phyloP scores from a whole-genome alignment of 441 rosid genomes.

The Geranium incanum region DNA sequence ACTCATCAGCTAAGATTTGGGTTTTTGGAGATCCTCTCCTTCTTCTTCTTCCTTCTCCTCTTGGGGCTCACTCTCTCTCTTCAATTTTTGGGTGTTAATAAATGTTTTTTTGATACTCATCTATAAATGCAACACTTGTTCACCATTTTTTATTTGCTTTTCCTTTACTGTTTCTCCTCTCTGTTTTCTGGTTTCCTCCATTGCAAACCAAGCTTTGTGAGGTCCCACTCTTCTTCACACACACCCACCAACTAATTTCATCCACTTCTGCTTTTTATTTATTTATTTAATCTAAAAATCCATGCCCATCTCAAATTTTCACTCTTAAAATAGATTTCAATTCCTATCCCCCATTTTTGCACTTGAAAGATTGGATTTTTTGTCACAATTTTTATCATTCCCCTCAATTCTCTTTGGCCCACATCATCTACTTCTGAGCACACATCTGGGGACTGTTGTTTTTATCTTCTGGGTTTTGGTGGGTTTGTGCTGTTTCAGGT shows the following conservation, averaged over 20 bases:
- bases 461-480: slow-evolving; percentile 25
- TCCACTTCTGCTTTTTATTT: slow-evolving; percentile 27
- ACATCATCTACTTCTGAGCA: slow-evolving; percentile 33
- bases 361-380: slow-evolving; percentile 31
- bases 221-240: slow-evolving; percentile 20
- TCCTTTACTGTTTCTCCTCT: slow-evolving; percentile 36
- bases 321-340: background rate
- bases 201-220: slow-evolving; percentile 64
- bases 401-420: slow-evolving; percentile 23
- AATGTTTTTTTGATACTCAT: slow-evolving; percentile 12
- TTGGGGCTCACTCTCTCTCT: slow-evolving; percentile 7
- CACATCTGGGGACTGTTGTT: slow-evolving; percentile 24
- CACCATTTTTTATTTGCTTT: slow-evolving; percentile 36
- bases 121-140: slow-evolving; percentile 37
- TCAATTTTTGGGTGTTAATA: background rate
- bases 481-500: slow-evolving; percentile 31
- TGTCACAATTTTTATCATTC: slow-evolving; percentile 25
- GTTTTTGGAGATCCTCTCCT: background rate
- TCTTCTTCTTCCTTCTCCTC: background rate
- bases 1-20: background rate
- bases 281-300: background rate
- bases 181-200: slow-evolving; percentile 49
- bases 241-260: slow-evolving; percentile 44
- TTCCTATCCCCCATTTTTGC: slow-evolving; percentile 17
- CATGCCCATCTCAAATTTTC: slow-evolving; percentile 14